Percentiles rank a stretch among this genome's conserved stretches.
Evolutionary conservation across 495 filamentous ascomycete genomes (phyloP).

Genomic region (Neurospora terricola): DNA sequence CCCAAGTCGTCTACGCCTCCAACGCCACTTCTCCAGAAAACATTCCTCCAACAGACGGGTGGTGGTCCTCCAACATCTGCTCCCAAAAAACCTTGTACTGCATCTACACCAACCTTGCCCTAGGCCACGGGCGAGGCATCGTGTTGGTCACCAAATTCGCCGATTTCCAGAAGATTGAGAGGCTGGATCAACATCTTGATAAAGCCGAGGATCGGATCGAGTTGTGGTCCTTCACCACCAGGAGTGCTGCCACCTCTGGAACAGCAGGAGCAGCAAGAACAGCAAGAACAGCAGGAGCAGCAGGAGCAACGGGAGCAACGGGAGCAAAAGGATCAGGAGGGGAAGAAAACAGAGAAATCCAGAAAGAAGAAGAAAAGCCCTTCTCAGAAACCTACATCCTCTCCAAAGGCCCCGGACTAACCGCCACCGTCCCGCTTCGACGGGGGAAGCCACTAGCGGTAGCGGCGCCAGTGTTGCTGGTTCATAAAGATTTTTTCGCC

Average conservation of each 20-base stretch:
- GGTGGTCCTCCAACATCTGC: constrained; percentile 23
- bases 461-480: constrained; percentile 20
- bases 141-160: constrained; percentile 15
- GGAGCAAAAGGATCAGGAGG: too few species aligned
- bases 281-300: too few species aligned
- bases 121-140: constrained; percentile 19
- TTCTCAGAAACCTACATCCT: constrained; percentile 11
- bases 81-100: constrained; percentile 17
- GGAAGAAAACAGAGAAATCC: too few species aligned
- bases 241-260: too few species aligned
- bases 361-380: neutral
- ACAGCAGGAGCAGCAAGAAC: too few species aligned
- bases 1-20: constrained; percentile 9
- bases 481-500: constrained; percentile 21
- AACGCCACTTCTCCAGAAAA: constrained; percentile 6
- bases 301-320: too few species aligned
- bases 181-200: neutral
- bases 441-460: constrained; percentile 20
- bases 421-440: constrained; percentile 15
- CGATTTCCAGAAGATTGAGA: constrained; percentile 11
- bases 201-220: too few species aligned
- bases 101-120: constrained; percentile 22
- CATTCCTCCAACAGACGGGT: constrained; percentile 11
- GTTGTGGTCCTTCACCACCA: too few species aligned
- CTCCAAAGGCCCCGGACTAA: constrained; percentile 17